These are phyloP conservation scores for Pseudoneurospora amorphoporcata DNA, from an alignment of 495 filamentous ascomycete species.

Conservation along the genomic window DNA sequence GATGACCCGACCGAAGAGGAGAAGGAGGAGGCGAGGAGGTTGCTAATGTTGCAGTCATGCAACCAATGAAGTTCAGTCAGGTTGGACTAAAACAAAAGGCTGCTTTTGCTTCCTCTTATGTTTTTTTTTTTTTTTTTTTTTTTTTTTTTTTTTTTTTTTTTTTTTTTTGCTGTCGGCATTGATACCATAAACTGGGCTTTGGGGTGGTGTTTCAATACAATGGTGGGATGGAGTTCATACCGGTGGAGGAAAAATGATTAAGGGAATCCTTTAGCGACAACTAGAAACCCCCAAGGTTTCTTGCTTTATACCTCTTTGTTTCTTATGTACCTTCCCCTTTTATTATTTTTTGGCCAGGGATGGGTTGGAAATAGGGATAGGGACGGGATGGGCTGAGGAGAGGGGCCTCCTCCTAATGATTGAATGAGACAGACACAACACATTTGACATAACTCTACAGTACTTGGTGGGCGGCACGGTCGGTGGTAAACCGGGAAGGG, in stretches of 20 bases:
- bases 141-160: not conserved
- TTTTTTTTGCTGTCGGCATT: not conserved
- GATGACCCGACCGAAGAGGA: constrained; percentile 42
- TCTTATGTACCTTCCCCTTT: not conserved
- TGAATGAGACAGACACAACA: not conserved
- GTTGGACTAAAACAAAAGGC: not conserved
- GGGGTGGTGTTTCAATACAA: not conserved
- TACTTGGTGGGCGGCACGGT: not conserved
- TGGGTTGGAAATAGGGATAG: not conserved
- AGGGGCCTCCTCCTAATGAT: not conserved
- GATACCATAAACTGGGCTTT: not conserved
- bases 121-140: not conserved
- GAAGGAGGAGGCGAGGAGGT: constrained; percentile 12
- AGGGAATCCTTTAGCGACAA: not conserved
- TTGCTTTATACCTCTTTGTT: not conserved
- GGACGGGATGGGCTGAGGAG: not conserved
- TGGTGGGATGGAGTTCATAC: not conserved
- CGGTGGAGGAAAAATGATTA: not conserved
- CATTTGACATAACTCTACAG: not conserved
- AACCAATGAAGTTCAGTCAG: not conserved
- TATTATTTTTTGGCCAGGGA: constrained; percentile 2
- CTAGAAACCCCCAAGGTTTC: not conserved
- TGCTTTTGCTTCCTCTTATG: not conserved
- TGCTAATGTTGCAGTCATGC: not conserved
- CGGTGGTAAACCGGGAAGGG: not conserved